These are phyloP conservation scores for Domatiomyces globalis DNA, from an alignment of 2,329 filamentous ascomycete species.

Conservation along the genomic window DNA sequence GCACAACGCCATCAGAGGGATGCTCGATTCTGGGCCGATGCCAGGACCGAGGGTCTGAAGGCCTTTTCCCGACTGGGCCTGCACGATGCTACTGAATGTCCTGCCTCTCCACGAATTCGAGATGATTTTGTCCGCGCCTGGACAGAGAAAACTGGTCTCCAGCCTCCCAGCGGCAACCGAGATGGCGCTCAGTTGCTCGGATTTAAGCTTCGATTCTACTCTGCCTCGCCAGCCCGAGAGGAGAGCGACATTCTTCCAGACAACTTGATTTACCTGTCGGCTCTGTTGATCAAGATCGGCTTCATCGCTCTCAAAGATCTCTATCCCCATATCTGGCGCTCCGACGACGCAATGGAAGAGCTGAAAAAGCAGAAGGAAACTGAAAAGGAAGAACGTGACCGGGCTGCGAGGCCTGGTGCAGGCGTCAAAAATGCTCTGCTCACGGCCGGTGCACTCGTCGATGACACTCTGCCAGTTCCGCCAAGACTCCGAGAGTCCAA, in stretches of 20 bases:
- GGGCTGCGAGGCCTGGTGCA: conserved; percentile 53
- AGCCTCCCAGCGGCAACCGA: conserved; percentile 73
- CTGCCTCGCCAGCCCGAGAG: conserved; percentile 56
- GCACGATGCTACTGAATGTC: conserved; percentile 30
- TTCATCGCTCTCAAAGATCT: conserved; percentile 87
- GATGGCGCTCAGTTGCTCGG: conserved; percentile 89
- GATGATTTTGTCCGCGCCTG: conserved; percentile 52
- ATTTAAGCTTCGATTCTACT: conserved; percentile 94
- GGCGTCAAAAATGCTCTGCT: conserved; percentile 66
- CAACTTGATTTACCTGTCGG: conserved; percentile 82
- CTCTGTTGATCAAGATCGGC: conserved; percentile 87
- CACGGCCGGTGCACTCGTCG: conserved; percentile 71
- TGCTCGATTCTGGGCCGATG: conserved; percentile 62
- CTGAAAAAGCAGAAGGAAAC: conserved; percentile 56
- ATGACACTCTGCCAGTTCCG: conserved; percentile 53
- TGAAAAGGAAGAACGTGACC: conserved; percentile 67
- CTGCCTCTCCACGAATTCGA: conserved; percentile 23
- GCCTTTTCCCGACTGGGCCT: conserved; percentile 85
- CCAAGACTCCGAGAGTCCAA: conserved; percentile 38
- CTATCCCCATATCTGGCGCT: conserved; percentile 80
- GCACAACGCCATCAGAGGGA: conserved; percentile 53
- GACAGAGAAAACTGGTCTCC: conserved; percentile 65
- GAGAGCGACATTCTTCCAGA: conserved; percentile 67
- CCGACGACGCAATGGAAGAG: conserved; percentile 66
- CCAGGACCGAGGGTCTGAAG: conserved; percentile 59